Percentiles rank a stretch among this genome's conserved stretches.
These are phyloP conservation scores for Boletus rex-veris DNA, from an alignment of 768 basidiomycete species.

Conservation along the genomic window DNA sequence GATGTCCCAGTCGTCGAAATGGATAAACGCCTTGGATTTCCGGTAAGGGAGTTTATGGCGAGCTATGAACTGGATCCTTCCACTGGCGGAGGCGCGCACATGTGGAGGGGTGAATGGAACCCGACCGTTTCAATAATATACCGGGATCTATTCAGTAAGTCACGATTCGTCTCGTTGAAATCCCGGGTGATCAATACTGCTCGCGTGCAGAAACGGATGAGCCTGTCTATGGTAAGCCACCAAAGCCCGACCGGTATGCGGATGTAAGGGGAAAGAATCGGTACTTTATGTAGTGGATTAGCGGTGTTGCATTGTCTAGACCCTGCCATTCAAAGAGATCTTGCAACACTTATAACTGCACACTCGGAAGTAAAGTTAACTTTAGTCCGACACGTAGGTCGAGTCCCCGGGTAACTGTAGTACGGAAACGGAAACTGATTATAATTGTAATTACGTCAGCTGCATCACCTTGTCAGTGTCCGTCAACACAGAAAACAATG, in stretches of 20 bases:
- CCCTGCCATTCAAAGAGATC: too few relatives aligned
- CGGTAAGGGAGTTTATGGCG: constrained; percentile 60
- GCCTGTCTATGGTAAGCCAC: constrained; percentile 24
- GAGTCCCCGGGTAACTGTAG: too few relatives aligned
- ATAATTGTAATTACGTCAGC: too few relatives aligned
- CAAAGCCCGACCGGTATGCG: constrained; percentile 31
- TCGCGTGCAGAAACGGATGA: constrained; percentile 20
- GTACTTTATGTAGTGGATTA: constrained; percentile 20
- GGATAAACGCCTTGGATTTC: constrained; percentile 54
- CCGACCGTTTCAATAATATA: constrained; percentile 64
- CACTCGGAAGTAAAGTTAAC: too few relatives aligned
- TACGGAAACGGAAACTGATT: too few relatives aligned
- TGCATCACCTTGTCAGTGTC: too few relatives aligned
- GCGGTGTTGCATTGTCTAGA: too few relatives aligned
- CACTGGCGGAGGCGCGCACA: constrained; percentile 69
- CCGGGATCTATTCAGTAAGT: constrained; percentile 63
- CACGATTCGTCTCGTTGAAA: background rate
- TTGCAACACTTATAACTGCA: too few relatives aligned
- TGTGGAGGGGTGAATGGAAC: constrained; percentile 83
- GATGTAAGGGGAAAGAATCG: constrained; percentile 29
- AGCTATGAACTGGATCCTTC: constrained; percentile 51
- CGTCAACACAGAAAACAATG: too few relatives aligned
- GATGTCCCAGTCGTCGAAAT: constrained; percentile 46
- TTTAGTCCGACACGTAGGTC: too few relatives aligned
- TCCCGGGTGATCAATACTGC: background rate